These are phyloP conservation scores for Anthracocystis panici-leucophaei DNA, from an alignment of 1,284 basidiomycete genomes.

Conservation along the genomic window DNA sequence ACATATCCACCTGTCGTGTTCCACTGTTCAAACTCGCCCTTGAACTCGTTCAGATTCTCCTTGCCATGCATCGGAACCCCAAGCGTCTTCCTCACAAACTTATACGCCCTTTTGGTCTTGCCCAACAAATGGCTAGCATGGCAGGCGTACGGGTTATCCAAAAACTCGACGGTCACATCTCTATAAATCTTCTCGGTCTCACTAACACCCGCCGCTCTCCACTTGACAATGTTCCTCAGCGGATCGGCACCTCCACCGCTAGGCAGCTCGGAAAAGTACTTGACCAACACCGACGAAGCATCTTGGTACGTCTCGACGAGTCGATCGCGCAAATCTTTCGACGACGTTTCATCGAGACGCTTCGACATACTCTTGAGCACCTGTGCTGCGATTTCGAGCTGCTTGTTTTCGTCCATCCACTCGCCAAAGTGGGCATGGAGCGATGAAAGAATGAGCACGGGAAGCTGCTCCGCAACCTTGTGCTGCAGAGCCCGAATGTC, in stretches of 20 bases:
- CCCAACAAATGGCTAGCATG: slow-evolving; percentile 59
- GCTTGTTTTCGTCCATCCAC: slow-evolving; percentile 57
- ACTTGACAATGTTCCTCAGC: slow-evolving; percentile 60
- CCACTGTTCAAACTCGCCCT: slow-evolving; percentile 49
- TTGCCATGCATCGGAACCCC: slow-evolving; percentile 64
- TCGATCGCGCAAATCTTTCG: slow-evolving; percentile 54
- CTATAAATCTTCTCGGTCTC: slow-evolving; percentile 56
- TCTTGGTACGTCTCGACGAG: slow-evolving; percentile 59
- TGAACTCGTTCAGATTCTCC: slow-evolving; percentile 61
- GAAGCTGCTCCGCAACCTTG: slow-evolving; percentile 46
- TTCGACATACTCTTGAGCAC: slow-evolving; percentile 53
- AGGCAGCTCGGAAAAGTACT: slow-evolving; percentile 61
- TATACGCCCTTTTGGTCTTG: slow-evolving; percentile 56
- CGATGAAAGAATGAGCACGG: slow-evolving; percentile 36
- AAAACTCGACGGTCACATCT: slow-evolving; percentile 52
- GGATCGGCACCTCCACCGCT: slow-evolving; percentile 61
- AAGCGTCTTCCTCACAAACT: slow-evolving; percentile 60
- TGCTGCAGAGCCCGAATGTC: slow-evolving; percentile 63
- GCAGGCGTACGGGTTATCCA: slow-evolving; percentile 59
- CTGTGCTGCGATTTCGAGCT: slow-evolving; percentile 40
- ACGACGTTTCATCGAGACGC: slow-evolving; percentile 61
- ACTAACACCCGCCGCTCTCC: slow-evolving; percentile 53
- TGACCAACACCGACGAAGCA: slow-evolving; percentile 55
- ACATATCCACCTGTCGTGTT: slow-evolving; percentile 55
- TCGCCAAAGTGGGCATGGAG: slow-evolving; percentile 54